These are phyloP conservation scores for Arthrinium phaeospermum DNA, from an alignment of 2,329 filamentous ascomycete genomes.

Conservation along the genomic window DNA sequence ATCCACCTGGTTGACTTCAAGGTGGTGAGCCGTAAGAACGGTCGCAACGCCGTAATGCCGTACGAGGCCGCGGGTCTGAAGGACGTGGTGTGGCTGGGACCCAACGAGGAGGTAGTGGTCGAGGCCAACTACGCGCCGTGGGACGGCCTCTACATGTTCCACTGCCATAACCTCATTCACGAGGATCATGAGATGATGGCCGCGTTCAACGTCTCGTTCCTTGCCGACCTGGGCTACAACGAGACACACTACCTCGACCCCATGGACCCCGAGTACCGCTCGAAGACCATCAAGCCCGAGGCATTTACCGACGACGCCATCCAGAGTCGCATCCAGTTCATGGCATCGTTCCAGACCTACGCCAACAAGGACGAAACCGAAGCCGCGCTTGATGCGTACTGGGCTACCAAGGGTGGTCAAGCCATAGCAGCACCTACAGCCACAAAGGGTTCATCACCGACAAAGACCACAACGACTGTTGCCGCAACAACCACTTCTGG, in stretches of 20 bases:
- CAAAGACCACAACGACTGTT: background rate
- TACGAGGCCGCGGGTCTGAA: constrained; percentile 63
- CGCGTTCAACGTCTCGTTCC: constrained; percentile 49
- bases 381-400: constrained; percentile 40
- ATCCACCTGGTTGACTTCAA: constrained; percentile 65
- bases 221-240: constrained; percentile 46
- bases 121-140: constrained; percentile 44
- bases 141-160: constrained; percentile 58
- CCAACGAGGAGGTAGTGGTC: constrained; percentile 55
- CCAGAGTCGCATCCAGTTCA: constrained; percentile 37
- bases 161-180: constrained; percentile 53
- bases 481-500: background rate
- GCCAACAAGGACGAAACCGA: constrained; percentile 39
- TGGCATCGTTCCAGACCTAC: constrained; percentile 42
- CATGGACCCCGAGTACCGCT: constrained; percentile 44
- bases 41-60: constrained; percentile 47
- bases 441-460: background rate
- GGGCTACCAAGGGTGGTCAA: constrained; percentile 24
- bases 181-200: constrained; percentile 55
- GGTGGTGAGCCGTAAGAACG: constrained; percentile 54
- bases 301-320: constrained; percentile 37
- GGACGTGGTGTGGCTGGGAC: constrained; percentile 61
- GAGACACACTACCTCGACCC: constrained; percentile 45
- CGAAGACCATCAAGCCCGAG: constrained; percentile 32
- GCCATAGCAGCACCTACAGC: background rate